These are phyloP conservation scores for Penicillium nordicum DNA, from an alignment of 2,329 filamentous ascomycete genomes.

Conservation along the genomic window DNA sequence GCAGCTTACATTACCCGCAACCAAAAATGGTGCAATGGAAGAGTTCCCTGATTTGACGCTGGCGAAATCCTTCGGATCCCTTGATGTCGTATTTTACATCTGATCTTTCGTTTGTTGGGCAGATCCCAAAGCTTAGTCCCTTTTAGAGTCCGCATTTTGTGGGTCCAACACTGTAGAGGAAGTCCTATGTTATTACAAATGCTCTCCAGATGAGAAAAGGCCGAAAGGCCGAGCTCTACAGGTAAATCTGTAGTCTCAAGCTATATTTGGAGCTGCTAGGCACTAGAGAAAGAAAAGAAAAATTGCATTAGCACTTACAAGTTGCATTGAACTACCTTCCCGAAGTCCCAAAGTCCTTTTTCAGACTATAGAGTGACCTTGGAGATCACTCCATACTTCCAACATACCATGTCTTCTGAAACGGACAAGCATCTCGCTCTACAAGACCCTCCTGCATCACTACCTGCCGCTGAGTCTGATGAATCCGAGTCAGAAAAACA, in stretches of 20 bases:
- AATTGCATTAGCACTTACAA: background rate
- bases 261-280: background rate
- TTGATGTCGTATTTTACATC: background rate
- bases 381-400: background rate
- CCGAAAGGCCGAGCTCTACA: background rate
- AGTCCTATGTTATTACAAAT: background rate
- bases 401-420: background rate
- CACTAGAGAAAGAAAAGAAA: background rate
- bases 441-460: background rate
- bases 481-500: background rate
- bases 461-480: background rate
- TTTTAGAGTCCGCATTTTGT: background rate
- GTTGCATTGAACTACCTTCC: background rate
- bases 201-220: background rate
- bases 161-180: background rate
- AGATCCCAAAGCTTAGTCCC: background rate
- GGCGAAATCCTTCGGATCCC: background rate
- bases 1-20: background rate
- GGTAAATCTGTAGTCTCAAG: background rate
- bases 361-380: background rate
- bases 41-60: background rate
- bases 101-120: background rate
- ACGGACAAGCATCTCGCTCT: background rate
- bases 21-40: background rate
- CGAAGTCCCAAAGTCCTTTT: background rate